Evolutionary conservation across 2,329 filamentous ascomycete genomes (phyloP).

Genomic region (Saccharata proteae): DNA sequence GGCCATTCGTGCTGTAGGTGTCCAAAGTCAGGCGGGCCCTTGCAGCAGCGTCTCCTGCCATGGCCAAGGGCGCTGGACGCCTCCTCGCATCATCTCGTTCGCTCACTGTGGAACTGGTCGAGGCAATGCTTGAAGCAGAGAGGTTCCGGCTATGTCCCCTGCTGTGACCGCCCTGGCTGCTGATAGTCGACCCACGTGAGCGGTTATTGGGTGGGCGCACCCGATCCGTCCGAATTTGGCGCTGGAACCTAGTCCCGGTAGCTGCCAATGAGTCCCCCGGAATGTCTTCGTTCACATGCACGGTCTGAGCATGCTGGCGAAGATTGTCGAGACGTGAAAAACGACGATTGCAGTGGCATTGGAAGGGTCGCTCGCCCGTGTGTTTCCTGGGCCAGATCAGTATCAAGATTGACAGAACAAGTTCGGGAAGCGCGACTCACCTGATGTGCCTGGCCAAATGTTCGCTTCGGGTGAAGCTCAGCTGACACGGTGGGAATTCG

Average conservation of each 20-base stretch:
- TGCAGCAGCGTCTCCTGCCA: slow-evolving; percentile 54
- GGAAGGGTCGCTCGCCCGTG: slow-evolving; percentile 90
- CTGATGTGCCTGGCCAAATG: slow-evolving; percentile 90
- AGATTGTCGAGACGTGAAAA: slow-evolving; percentile 94
- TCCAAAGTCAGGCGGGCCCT: slow-evolving; percentile 57
- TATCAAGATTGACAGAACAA: slow-evolving; percentile 9
- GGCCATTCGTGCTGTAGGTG: slow-evolving; percentile 45
- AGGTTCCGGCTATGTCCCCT: slow-evolving; percentile 76
- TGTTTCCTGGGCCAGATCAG: slow-evolving; percentile 58
- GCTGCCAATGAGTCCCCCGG: slow-evolving; percentile 87
- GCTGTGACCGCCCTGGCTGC: slow-evolving; percentile 57
- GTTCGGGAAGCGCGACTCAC: slow-evolving; percentile 34
- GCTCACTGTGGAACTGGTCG: slow-evolving; percentile 57
- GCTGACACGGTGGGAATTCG: slow-evolving; percentile 81
- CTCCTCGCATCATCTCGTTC: slow-evolving; percentile 50
- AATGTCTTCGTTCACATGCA: slow-evolving; percentile 96
- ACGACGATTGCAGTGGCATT: slow-evolving; percentile 85
- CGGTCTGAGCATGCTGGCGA: slow-evolving; percentile 91
- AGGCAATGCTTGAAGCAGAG: slow-evolving; percentile 77
- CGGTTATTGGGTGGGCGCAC: slow-evolving; percentile 62
- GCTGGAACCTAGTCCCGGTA: slow-evolving; percentile 80
- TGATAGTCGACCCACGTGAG: slow-evolving; percentile 64
- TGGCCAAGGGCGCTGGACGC: slow-evolving; percentile 69
- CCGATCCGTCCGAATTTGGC: slow-evolving; percentile 80
- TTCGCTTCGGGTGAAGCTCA: slow-evolving; percentile 93